These are phyloP conservation scores for Halophytophthora batemanensis DNA, from an alignment of 352 stramenopile species.

Conservation along the genomic window DNA sequence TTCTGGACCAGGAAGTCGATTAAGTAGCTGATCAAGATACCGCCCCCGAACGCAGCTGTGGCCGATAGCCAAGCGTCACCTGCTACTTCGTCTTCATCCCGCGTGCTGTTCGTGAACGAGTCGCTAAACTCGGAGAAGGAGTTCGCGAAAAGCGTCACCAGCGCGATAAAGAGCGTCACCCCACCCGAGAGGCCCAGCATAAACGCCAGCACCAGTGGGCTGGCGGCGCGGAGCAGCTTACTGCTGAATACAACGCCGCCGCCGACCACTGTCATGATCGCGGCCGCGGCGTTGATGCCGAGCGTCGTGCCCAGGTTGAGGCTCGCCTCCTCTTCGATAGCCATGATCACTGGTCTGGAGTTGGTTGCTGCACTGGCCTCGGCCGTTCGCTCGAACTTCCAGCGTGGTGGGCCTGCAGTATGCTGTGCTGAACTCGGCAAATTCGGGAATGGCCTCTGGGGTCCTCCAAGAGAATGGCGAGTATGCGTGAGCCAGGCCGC, in stretches of 20 bases:
- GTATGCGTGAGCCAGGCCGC: too few species aligned
- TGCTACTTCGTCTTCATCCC: constrained; percentile 12
- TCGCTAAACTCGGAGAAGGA: constrained; percentile 21
- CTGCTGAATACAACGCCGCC: constrained; percentile 53
- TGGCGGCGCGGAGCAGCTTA: constrained; percentile 43
- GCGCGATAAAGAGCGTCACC: constrained; percentile 68
- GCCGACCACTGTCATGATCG: constrained; percentile 47
- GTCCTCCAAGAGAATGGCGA: too few species aligned
- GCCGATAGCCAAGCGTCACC: constrained; percentile 67
- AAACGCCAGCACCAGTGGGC: constrained; percentile 39
- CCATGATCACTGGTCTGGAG: constrained; percentile 4
- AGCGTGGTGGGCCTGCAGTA: too few species aligned
- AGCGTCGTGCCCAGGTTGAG: constrained; percentile 17
- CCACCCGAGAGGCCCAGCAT: constrained; percentile 49
- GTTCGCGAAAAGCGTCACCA: constrained; percentile 58
- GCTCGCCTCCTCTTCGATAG: constrained; percentile 11
- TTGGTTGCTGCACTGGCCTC: too few species aligned
- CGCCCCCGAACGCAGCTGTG: constrained; percentile 79
- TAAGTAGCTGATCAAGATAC: constrained; percentile 54
- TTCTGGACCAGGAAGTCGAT: constrained; percentile 42
- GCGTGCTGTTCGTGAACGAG: constrained; percentile 21
- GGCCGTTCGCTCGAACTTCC: too few species aligned
- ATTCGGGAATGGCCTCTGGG: too few species aligned
- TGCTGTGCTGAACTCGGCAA: too few species aligned
- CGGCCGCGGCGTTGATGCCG: constrained; percentile 34